phyloP scores from a whole-genome alignment of 805 yeast genomes.

The Wickerhamiella alocasiicola region DNA sequence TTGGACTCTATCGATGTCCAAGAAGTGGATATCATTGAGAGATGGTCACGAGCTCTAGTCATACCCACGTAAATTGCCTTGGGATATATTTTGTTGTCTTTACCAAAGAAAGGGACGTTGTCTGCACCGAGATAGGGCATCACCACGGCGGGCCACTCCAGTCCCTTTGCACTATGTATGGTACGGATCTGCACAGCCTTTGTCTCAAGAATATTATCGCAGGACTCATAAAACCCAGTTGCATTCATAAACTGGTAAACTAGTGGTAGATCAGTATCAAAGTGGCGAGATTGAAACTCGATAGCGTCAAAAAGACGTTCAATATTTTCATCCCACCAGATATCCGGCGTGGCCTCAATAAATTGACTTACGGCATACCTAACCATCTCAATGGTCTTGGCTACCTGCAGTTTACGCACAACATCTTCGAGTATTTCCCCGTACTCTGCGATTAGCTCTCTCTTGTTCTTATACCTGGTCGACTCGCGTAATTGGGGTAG shows the following conservation, averaged over 20 bases:
- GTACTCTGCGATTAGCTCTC: not conserved
- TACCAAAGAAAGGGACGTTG: not conserved
- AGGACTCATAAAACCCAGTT: not conserved
- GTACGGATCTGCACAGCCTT: constrained; percentile 51
- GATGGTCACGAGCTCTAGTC: constrained; percentile 2
- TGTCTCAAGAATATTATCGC: not conserved
- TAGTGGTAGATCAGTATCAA: not conserved
- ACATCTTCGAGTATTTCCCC: not conserved
- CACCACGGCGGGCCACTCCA: constrained; percentile 91
- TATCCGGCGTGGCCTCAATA: no score
- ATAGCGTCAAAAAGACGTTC: not conserved
- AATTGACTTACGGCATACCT: no score
- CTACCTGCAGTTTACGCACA: not conserved
- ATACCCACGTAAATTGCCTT: constrained; percentile 7
- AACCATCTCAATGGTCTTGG: no score
- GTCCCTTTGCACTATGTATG: constrained; percentile 84
- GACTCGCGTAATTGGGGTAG: not conserved
- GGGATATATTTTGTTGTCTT: not conserved
- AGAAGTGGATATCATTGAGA: not conserved
- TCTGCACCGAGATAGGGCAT: constrained; percentile 8
- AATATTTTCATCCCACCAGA: not conserved
- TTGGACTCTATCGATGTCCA: not conserved
- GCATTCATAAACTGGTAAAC: not conserved
- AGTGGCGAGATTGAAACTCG: not conserved
- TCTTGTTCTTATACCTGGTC: constrained; percentile 13